Evolutionary conservation across 257 asterid genomes (phyloP).

Genomic region (Nicotiana noctiflora): DNA sequence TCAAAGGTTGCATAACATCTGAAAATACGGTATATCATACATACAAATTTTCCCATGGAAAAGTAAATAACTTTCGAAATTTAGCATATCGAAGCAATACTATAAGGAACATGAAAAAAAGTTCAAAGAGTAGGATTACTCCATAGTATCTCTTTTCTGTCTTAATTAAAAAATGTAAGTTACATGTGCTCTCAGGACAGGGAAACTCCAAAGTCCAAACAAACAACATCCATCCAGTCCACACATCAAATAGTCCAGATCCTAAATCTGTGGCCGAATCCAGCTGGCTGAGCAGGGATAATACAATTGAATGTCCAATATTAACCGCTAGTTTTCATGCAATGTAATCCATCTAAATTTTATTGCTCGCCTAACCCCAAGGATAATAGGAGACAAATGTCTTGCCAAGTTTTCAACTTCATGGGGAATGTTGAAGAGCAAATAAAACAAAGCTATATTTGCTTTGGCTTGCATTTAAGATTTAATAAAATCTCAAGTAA

Average conservation of each 20-base stretch:
- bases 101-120: background rate
- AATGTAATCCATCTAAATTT: background rate
- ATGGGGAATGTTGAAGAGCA: background rate
- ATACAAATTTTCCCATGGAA: background rate
- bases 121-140: background rate
- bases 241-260: background rate
- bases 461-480: background rate
- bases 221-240: background rate
- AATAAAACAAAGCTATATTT: background rate
- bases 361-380: background rate
- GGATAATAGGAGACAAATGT: background rate
- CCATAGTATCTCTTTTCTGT: background rate
- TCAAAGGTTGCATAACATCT: background rate
- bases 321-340: background rate
- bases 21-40: background rate
- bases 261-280: background rate
- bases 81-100: background rate
- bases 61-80: background rate
- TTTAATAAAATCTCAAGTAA: background rate
- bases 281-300: background rate
- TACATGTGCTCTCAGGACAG: background rate
- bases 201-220: background rate
- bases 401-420: background rate
- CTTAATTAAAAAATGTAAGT: background rate
- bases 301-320: background rate